phyloP scores from a whole-genome alignment of 352 stramenopile genomes.

The Globisporangium canariense region DNA sequence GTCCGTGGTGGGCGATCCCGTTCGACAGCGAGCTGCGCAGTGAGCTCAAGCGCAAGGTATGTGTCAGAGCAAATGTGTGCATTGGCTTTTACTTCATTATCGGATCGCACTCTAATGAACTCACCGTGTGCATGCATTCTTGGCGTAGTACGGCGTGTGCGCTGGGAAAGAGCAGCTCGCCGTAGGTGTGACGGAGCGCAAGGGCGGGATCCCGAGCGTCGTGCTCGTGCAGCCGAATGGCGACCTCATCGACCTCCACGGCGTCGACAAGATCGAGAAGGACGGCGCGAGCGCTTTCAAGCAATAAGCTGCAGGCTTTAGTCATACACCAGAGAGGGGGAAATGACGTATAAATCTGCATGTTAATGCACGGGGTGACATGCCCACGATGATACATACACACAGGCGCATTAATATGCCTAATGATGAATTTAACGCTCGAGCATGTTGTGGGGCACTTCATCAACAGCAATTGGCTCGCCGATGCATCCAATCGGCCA shows the following conservation, averaged over 20 bases:
- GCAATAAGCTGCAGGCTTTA: slow-evolving; percentile 31
- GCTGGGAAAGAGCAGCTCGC: slow-evolving; percentile 55
- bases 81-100: not conserved
- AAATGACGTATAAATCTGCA: too few relatives aligned
- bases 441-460: not conserved
- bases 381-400: not conserved
- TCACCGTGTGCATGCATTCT: not conserved
- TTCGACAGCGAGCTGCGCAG: slow-evolving; percentile 60
- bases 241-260: slow-evolving; percentile 65
- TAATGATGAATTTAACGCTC: not conserved
- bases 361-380: not conserved
- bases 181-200: slow-evolving; percentile 57
- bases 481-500: not conserved
- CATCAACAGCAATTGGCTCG: not conserved
- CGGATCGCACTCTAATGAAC: not conserved
- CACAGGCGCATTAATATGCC: not conserved
- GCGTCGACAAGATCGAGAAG: slow-evolving; percentile 55
- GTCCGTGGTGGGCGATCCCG: slow-evolving; percentile 70
- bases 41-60: slow-evolving; percentile 75
- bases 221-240: slow-evolving; percentile 62
- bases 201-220: slow-evolving; percentile 71
- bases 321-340: not conserved
- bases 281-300: slow-evolving; percentile 41
- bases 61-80: not conserved
- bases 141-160: slow-evolving; percentile 57